Percentiles rank a stretch among this genome's conserved stretches.
Evolutionary conservation across 106 monocot genomes (phyloP).

Genomic region (Allium sativum): DNA sequence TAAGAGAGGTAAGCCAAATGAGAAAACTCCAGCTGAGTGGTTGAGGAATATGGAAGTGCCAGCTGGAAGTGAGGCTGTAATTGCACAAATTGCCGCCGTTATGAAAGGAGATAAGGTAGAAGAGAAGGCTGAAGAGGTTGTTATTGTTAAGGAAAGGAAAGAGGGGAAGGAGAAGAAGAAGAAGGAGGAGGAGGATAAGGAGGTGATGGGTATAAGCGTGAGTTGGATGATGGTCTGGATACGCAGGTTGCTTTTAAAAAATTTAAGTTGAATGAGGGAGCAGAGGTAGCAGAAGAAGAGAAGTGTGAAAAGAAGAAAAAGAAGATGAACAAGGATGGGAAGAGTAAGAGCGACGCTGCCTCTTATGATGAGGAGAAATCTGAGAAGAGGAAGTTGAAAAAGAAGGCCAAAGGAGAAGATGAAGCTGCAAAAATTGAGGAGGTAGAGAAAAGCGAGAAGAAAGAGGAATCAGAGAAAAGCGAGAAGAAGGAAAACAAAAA

Average conservation of each 20-base stretch:
- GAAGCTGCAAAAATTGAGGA: slow-evolving; percentile 2
- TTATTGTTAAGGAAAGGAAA: slow-evolving; percentile 7
- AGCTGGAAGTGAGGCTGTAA: slow-evolving; percentile 43
- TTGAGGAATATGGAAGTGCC: slow-evolving; percentile 58
- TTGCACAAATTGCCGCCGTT: slow-evolving; percentile 47
- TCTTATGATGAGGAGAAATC: slow-evolving; percentile 28
- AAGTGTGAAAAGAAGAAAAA: slow-evolving; percentile 16
- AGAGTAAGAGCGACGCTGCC: slow-evolving; percentile 11
- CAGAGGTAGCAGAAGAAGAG: background rate
- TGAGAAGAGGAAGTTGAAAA: slow-evolving; percentile 36
- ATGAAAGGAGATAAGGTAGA: background rate
- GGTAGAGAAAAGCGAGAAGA: background rate
- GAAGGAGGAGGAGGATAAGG: slow-evolving; percentile 27
- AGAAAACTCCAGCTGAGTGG: slow-evolving; percentile 93
- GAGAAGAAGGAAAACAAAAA: slow-evolving; percentile 75
- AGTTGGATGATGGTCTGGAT: slow-evolving; percentile 30
- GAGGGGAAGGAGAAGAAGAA: slow-evolving; percentile 35
- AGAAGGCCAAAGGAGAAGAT: slow-evolving; percentile 9
- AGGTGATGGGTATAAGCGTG: slow-evolving; percentile 21
- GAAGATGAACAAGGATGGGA: slow-evolving; percentile 26
- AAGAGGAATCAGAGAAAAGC: slow-evolving; percentile 19
- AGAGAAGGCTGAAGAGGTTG: slow-evolving; percentile 1
- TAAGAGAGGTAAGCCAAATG: slow-evolving; percentile 92
- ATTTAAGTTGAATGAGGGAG: slow-evolving; percentile 30
- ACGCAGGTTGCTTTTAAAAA: slow-evolving; percentile 26